These are phyloP conservation scores for Begonia fuchsioides DNA, from an alignment of 306 rosid genomes.

Conservation along the genomic window DNA sequence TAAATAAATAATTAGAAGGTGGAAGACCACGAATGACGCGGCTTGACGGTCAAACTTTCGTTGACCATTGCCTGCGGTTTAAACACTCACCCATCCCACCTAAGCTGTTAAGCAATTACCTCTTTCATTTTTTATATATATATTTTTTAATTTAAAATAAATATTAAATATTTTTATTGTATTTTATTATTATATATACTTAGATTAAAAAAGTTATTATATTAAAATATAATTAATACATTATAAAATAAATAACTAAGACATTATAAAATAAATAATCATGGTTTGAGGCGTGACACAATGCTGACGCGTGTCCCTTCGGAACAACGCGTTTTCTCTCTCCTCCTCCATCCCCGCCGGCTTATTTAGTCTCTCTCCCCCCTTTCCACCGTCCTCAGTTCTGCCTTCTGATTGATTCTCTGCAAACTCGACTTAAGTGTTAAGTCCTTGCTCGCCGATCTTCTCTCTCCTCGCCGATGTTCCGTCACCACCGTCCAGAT, in stretches of 20 bases:
- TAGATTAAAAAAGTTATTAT: constrained; percentile 14
- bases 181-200: too few relatives aligned
- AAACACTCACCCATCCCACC: too few relatives aligned
- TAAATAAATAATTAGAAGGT: too few relatives aligned
- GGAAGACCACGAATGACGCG: constrained; percentile 12
- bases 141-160: too few relatives aligned
- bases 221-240: too few relatives aligned
- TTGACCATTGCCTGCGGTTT: background rate
- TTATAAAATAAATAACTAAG: too few relatives aligned
- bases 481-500: background rate
- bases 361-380: constrained; percentile 27
- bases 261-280: too few relatives aligned
- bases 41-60: constrained; percentile 4
- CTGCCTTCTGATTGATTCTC: background rate
- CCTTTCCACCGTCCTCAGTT: background rate
- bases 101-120: background rate
- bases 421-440: too few relatives aligned
- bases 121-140: background rate
- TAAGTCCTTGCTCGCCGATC: too few relatives aligned
- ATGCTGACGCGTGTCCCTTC: constrained; percentile 53
- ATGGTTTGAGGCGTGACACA: constrained; percentile 15
- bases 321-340: constrained; percentile 63
- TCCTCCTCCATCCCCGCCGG: constrained; percentile 18
- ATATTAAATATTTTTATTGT: background rate
- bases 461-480: background rate